A percentile compares a stretch with the other conserved stretches of the same genome.
These are phyloP conservation scores for Ophiostoma sp. DNA, from an alignment of 2,329 filamentous ascomycete species.

Conservation along the genomic window DNA sequence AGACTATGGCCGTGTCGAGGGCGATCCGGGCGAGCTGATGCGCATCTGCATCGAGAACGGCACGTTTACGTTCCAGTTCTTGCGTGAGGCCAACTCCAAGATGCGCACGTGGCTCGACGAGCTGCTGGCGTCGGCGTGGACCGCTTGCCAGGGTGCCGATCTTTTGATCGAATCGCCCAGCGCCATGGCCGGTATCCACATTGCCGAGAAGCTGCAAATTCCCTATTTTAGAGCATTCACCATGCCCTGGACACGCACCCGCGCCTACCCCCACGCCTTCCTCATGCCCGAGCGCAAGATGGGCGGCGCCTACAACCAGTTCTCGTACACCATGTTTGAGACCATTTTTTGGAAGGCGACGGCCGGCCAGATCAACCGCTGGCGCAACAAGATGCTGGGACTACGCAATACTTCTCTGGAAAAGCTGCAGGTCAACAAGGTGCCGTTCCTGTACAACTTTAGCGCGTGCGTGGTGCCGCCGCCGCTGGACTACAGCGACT, in stretches of 20 bases:
- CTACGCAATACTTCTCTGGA: constrained; percentile 80
- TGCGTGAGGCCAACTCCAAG: constrained; percentile 80
- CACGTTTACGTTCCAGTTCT: constrained; percentile 91
- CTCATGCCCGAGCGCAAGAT: constrained; percentile 90
- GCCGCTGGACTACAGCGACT: constrained; percentile 93
- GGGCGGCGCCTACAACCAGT: constrained; percentile 92
- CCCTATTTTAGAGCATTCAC: constrained; percentile 97
- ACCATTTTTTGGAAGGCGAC: constrained; percentile 96
- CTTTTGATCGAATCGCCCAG: constrained; percentile 93
- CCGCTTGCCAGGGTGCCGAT: constrained; percentile 81
- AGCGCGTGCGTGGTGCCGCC: constrained; percentile 91
- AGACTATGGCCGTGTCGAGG: constrained; percentile 83
- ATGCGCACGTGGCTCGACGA: constrained; percentile 96
- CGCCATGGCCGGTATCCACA: constrained; percentile 96
- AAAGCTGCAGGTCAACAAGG: constrained; percentile 93
- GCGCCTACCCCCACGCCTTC: constrained; percentile 95
- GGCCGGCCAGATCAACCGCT: constrained; percentile 85
- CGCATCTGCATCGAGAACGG: constrained; percentile 93
- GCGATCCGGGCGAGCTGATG: constrained; percentile 94
- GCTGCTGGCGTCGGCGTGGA: constrained; percentile 77
- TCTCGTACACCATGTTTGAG: constrained; percentile 95
- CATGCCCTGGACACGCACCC: constrained; percentile 97
- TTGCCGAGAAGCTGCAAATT: constrained; percentile 87
- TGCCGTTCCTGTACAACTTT: constrained; percentile 98
- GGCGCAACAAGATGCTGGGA: constrained; percentile 78